Percentiles rank a stretch among this genome's conserved stretches.
These are phyloP conservation scores for Leishmania turanica DNA, from an alignment of 208 protist species.

Conservation along the genomic window DNA sequence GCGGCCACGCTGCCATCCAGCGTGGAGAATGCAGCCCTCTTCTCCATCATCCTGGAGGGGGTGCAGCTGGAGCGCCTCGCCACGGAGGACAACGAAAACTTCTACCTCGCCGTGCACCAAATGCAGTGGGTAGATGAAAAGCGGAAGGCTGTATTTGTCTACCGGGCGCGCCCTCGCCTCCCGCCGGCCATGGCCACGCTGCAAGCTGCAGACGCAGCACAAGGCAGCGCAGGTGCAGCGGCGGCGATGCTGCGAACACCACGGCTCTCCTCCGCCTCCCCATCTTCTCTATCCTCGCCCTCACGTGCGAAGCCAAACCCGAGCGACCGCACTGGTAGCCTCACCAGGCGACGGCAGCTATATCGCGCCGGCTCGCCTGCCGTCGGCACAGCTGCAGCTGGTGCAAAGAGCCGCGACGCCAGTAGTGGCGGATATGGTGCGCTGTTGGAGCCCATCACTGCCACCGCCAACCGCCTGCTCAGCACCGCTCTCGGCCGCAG, in stretches of 20 bases:
- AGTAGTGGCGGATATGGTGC: background rate
- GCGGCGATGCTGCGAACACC: background rate
- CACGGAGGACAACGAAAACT: slow-evolving; percentile 52
- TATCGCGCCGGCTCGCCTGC: background rate
- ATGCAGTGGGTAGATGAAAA: slow-evolving; percentile 72
- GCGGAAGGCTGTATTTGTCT: slow-evolving; percentile 37
- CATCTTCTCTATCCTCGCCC: background rate
- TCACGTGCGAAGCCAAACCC: background rate
- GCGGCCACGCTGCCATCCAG: background rate
- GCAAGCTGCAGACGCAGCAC: background rate
- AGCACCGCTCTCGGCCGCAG: slow-evolving; percentile 24
- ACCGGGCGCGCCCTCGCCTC: slow-evolving; percentile 51
- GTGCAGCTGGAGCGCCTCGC: slow-evolving; percentile 50
- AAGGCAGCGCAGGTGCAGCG: slow-evolving; percentile 5
- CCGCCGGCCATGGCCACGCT: slow-evolving; percentile 7
- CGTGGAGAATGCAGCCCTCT: slow-evolving; percentile 18
- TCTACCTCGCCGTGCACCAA: slow-evolving; percentile 54
- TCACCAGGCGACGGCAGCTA: background rate
- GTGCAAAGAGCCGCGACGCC: background rate
- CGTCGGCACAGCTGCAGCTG: background rate
- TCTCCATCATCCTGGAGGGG: slow-evolving; percentile 57
- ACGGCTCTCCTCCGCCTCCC: background rate
- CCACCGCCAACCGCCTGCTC: slow-evolving; percentile 13
- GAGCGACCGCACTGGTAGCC: background rate
- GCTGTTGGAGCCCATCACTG: slow-evolving; percentile 6